A percentile compares a stretch with the other conserved stretches of the same genome.
Evolutionary conservation across 2,329 filamentous ascomycete species (phyloP).

Genomic region (Fusarium proliferatum): DNA sequence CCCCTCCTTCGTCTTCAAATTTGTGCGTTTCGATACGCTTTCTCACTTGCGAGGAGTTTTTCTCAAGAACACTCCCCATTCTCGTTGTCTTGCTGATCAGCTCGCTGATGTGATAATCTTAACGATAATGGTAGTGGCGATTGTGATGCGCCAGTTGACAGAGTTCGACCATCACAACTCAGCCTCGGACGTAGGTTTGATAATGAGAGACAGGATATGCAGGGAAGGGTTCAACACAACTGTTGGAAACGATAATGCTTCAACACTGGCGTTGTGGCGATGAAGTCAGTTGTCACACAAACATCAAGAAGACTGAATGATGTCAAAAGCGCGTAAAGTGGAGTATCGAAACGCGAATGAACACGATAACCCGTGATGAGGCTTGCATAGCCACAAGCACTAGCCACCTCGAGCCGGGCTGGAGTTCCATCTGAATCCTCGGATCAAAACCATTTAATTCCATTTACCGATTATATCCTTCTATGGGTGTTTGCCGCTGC

Average conservation of each 20-base stretch:
- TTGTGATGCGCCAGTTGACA: conserved; percentile 1
- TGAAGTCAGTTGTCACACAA: conserved; percentile 4
- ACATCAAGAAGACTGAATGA: conserved; percentile 8
- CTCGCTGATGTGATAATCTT: background rate
- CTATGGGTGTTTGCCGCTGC: background rate
- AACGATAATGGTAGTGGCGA: conserved; percentile 7
- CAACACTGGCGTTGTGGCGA: background rate
- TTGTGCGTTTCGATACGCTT: conserved; percentile 73
- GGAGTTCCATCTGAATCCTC: background rate
- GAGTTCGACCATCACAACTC: conserved; percentile 1
- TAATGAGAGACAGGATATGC: background rate
- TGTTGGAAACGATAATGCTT: background rate
- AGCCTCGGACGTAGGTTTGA: background rate
- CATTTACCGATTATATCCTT: background rate
- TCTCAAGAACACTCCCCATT: conserved; percentile 72
- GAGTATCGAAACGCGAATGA: conserved; percentile 41
- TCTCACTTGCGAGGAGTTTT: conserved; percentile 70
- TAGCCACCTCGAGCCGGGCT: conserved; percentile 31
- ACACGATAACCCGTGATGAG: conserved; percentile 57
- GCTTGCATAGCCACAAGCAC: conserved; percentile 32
- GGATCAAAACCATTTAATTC: background rate
- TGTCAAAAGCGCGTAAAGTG: conserved; percentile 52
- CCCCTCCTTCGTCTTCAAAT: conserved; percentile 84
- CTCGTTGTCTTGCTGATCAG: conserved; percentile 25
- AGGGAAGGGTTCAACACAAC: background rate